Percentiles rank a stretch among this genome's conserved stretches.
Conservation (phyloP, 768 basidiomycete genomes). For the Tricholoma sp. region DNA sequence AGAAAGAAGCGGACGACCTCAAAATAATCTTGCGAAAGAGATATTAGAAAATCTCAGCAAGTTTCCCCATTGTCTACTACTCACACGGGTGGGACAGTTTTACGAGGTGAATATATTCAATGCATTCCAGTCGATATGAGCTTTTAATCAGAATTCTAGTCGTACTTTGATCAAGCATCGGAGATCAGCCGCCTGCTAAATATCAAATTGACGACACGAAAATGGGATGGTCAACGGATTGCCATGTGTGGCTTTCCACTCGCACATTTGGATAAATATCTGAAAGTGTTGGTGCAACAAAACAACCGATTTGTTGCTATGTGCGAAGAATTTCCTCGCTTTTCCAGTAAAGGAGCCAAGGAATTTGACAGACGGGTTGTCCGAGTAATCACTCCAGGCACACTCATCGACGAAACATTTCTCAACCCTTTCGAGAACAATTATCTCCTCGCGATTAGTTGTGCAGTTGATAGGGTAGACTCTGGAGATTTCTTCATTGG, state of each 20-base stretch:
- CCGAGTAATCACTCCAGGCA: conserved; percentile 89
- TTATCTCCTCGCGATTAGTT: conserved; percentile 70
- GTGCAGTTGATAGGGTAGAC: conserved; percentile 8
- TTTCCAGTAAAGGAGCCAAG: conserved; percentile 40
- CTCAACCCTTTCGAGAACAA: conserved; percentile 84
- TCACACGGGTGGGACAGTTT: conserved; percentile 92
- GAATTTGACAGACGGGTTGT: conserved; percentile 78
- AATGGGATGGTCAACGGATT: conserved; percentile 65
- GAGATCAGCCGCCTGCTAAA: conserved; percentile 72
- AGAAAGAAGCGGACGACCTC: conserved; percentile 19
- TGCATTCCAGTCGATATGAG: background rate
- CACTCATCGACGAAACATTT: conserved; percentile 89
- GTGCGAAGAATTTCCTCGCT: conserved; percentile 83
- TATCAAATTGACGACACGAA: conserved; percentile 77
- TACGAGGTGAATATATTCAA: conserved; percentile 64
- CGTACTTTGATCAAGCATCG: conserved; percentile 88
- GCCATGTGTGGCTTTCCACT: conserved; percentile 93
- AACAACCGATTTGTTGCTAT: conserved; percentile 84
- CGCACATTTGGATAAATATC: conserved; percentile 76
- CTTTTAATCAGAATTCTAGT: conserved; percentile 41
- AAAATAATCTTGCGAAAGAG: conserved; percentile 56
- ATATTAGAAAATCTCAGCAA: conserved; percentile 65
- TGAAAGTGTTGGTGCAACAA: conserved; percentile 81
- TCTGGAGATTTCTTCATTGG: conserved; percentile 35
- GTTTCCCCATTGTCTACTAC: conserved; percentile 85